Conservation (phyloP, 2,329 filamentous ascomycete genomes). For the Cladosporium sp. region DNA sequence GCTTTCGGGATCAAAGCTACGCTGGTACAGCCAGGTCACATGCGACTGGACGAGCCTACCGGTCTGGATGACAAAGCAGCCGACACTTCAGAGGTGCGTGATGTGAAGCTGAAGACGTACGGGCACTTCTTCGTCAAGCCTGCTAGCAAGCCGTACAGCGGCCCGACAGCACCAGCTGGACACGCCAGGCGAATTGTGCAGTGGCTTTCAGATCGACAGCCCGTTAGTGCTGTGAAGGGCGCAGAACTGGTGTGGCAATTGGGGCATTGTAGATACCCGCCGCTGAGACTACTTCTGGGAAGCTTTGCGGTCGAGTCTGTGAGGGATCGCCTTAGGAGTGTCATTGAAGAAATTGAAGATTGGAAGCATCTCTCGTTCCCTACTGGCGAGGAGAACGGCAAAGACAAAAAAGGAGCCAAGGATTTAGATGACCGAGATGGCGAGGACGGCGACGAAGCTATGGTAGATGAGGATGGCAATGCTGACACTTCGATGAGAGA, state of each 20-base stretch:
- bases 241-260: slow-evolving; percentile 92
- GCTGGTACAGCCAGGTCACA: slow-evolving; percentile 85
- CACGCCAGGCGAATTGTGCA: slow-evolving; percentile 90
- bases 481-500: slow-evolving; percentile 16
- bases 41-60: slow-evolving; percentile 76
- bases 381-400: slow-evolving; percentile 30
- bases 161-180: slow-evolving; percentile 75
- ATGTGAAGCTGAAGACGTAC: slow-evolving; percentile 67
- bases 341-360: slow-evolving; percentile 74
- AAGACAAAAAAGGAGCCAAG: slow-evolving; percentile 27
- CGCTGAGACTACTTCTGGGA: slow-evolving; percentile 79
- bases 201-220: slow-evolving; percentile 90
- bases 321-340: slow-evolving; percentile 79
- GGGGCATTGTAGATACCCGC: slow-evolving; percentile 92
- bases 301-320: slow-evolving; percentile 97
- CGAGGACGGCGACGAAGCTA: slow-evolving; percentile 28
- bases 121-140: slow-evolving; percentile 91
- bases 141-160: slow-evolving; percentile 77
- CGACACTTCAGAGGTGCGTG: slow-evolving; percentile 18
- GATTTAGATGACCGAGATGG: slow-evolving; percentile 23
- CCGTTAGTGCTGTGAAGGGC: slow-evolving; percentile 88
- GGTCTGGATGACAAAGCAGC: slow-evolving; percentile 34
- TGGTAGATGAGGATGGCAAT: slow-evolving; percentile 26
- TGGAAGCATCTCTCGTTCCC: slow-evolving; percentile 43
- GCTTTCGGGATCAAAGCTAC: slow-evolving; percentile 90